phyloP scores from a whole-genome alignment of 1,139 yeast species.

The Wickerhamomyces sp. region DNA sequence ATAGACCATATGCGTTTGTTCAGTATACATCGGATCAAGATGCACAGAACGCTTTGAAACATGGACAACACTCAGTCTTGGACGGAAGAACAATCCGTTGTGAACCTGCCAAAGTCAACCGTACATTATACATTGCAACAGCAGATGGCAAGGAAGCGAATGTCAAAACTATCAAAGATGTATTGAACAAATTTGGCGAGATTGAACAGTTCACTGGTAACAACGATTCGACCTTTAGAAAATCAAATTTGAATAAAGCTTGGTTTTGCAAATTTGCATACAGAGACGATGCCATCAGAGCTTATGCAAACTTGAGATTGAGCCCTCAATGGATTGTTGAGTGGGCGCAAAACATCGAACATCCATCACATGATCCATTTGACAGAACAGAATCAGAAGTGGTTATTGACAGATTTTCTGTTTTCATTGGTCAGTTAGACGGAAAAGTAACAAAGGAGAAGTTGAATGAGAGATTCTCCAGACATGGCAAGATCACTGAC shows the following conservation, averaged over 20 bases:
- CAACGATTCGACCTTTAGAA: conserved; percentile 32
- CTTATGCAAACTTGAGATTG: conserved; percentile 65
- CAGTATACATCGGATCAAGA: conserved; percentile 72
- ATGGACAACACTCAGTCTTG: conserved; percentile 64
- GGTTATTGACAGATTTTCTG: conserved; percentile 61
- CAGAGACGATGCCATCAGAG: conserved; percentile 87
- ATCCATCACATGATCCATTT: conserved; percentile 25
- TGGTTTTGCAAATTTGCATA: conserved; percentile 84
- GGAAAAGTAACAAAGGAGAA: conserved; percentile 49
- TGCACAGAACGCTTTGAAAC: conserved; percentile 60
- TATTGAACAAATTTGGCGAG: conserved; percentile 59
- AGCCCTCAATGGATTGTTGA: conserved; percentile 52
- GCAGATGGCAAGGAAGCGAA: conserved; percentile 25
- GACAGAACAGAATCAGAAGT: conserved; percentile 23
- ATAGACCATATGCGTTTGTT: conserved; percentile 92
- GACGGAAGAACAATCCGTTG: conserved; percentile 79
- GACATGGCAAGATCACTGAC: conserved; percentile 59
- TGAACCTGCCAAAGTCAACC: conserved; percentile 86
- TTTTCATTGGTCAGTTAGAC: conserved; percentile 73
- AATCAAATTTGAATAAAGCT: conserved; percentile 34
- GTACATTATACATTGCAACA: conserved; percentile 62
- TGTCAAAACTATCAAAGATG: conserved; percentile 30
- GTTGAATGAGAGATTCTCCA: conserved; percentile 50
- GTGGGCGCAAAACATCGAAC: conserved; percentile 82
- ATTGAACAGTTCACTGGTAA: conserved; percentile 62